phyloP scores from a whole-genome alignment of 176 grass and related monocot genomes.

The Bothriochloa decipiens region DNA sequence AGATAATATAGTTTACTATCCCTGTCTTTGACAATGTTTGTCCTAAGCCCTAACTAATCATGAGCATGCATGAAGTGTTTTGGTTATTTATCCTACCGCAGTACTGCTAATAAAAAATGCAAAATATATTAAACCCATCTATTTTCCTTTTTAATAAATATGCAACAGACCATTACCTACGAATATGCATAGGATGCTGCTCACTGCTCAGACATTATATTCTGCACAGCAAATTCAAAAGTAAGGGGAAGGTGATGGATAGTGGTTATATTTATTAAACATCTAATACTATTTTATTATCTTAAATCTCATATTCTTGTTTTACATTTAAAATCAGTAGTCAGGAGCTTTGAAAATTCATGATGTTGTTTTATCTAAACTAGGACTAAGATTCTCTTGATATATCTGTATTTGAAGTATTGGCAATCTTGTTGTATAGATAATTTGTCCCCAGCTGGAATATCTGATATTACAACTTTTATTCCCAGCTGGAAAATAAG shows the following conservation, averaged over 20 bases:
- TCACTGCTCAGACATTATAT: slow-evolving; percentile 17
- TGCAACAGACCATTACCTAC: not conserved
- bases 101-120: not conserved
- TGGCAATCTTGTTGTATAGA: slow-evolving; percentile 1
- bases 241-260: slow-evolving; percentile 4
- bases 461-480: not conserved
- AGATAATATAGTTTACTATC: slow-evolving; percentile 12
- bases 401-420: not conserved
- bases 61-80: not conserved
- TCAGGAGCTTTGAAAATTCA: slow-evolving; percentile 9
- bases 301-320: slow-evolving; percentile 22
- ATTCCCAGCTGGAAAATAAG: slow-evolving; percentile 3
- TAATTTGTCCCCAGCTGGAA: not conserved
- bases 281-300: not conserved
- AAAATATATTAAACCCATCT: slow-evolving; percentile 12
- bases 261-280: slow-evolving; percentile 1
- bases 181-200: not conserved
- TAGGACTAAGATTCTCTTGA: slow-evolving; percentile 2
- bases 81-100: slow-evolving; percentile 6
- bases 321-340: slow-evolving; percentile 10
- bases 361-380: not conserved
- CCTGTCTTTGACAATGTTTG: not conserved
- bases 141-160: slow-evolving; percentile 28
- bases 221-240: slow-evolving; percentile 10
- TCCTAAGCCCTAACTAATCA: not conserved